A percentile compares a stretch with the other conserved stretches of the same genome.
Conservation (phyloP, 352 stramenopile genomes). For the Globisporangium perplexum region DNA sequence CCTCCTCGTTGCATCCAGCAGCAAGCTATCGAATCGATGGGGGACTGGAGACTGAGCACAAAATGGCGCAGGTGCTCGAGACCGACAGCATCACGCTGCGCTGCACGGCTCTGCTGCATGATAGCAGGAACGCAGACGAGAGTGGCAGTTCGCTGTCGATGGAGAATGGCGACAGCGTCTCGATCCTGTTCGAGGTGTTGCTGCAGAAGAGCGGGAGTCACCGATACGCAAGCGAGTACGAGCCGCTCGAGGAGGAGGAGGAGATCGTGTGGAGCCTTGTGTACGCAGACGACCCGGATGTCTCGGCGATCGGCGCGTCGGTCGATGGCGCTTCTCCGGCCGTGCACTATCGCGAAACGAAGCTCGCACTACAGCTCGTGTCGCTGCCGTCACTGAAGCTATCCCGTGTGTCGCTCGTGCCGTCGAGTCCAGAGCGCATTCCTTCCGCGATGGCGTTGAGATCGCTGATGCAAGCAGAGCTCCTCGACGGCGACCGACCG, state of each 20-base stretch:
- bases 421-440: conserved; percentile 20
- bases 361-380: conserved; percentile 37
- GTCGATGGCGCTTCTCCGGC: not conserved
- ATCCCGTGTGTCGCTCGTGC: conserved; percentile 26
- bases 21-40: not conserved
- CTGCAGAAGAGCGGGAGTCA: conserved; percentile 15
- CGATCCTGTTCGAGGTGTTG: conserved; percentile 32
- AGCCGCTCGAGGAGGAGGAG: conserved; percentile 26
- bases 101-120: conserved; percentile 4
- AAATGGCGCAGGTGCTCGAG: conserved; percentile 8
- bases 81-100: conserved; percentile 15
- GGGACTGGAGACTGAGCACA: not conserved
- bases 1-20: not conserved
- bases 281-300: conserved; percentile 24
- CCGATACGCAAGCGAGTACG: conserved; percentile 3
- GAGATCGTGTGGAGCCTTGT: conserved; percentile 62
- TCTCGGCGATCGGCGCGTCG: not conserved
- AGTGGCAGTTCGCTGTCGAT: conserved; percentile 17
- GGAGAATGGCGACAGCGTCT: conserved; percentile 23
- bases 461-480: not conserved
- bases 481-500: not conserved
- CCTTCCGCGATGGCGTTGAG: not conserved
- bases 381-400: conserved; percentile 48
- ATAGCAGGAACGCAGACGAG: not conserved
- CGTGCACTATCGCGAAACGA: conserved; percentile 52